A percentile compares a stretch with the other conserved stretches of the same genome.
These are phyloP conservation scores for Aspergillus homomorphus DNA, from an alignment of 495 filamentous ascomycete genomes.

Conservation along the genomic window DNA sequence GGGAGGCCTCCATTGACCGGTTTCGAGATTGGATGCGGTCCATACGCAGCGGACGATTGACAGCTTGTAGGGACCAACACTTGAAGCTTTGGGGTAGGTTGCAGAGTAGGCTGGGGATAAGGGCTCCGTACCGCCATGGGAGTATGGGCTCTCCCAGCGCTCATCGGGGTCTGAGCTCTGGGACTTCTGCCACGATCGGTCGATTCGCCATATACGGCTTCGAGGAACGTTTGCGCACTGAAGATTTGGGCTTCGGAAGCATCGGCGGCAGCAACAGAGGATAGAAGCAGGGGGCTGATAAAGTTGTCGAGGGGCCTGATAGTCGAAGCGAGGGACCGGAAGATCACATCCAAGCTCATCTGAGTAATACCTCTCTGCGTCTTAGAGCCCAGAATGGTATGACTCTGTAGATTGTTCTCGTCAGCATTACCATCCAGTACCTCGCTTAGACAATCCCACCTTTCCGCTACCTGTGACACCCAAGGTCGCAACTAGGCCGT, in stretches of 20 bases:
- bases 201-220: conserved; percentile 71
- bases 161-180: conserved; percentile 77
- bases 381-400: conserved; percentile 92
- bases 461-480: conserved; percentile 97
- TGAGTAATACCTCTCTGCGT: conserved; percentile 86
- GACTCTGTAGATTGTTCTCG: conserved; percentile 58
- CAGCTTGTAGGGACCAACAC: conserved; percentile 14
- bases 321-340: conserved; percentile 67
- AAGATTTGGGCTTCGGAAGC: conserved; percentile 81
- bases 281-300: conserved; percentile 58
- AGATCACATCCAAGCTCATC: conserved; percentile 85
- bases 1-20: neutral
- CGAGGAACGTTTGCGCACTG: conserved; percentile 72
- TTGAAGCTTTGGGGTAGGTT: conserved; percentile 24
- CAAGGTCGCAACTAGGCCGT: conserved; percentile 87
- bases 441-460: conserved; percentile 45
- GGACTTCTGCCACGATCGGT: conserved; percentile 59
- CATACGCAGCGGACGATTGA: neutral
- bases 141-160: conserved; percentile 49
- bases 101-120: conserved; percentile 24
- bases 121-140: conserved; percentile 44
- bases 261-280: conserved; percentile 72
- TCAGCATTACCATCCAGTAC: conserved; percentile 14
- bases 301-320: conserved; percentile 58
- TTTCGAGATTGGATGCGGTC: neutral